A percentile compares a stretch with the other conserved stretches of the same genome.
Evolutionary conservation across 2,329 filamentous ascomycete species (phyloP).

Genomic region (Ophiosphaerella korrae): DNA sequence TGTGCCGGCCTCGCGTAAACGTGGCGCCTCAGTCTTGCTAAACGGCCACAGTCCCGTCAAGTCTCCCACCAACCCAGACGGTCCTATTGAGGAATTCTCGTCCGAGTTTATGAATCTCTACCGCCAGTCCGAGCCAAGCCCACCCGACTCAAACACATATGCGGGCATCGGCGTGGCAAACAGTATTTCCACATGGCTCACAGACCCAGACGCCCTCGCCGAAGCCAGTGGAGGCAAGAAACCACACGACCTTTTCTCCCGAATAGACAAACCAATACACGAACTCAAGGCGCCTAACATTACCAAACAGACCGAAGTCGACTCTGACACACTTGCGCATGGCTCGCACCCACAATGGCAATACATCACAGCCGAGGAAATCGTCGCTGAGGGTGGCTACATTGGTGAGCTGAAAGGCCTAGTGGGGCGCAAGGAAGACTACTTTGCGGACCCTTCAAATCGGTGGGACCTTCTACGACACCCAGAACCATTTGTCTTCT

Average conservation of each 20-base stretch:
- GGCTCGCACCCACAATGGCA: conserved; percentile 72
- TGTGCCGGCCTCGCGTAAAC: conserved; percentile 66
- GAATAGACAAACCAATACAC: conserved; percentile 61
- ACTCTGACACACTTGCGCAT: conserved; percentile 54
- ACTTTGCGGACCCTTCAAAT: conserved; percentile 52
- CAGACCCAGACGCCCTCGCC: conserved; percentile 71
- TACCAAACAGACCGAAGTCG: conserved; percentile 58
- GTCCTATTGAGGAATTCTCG: conserved; percentile 73
- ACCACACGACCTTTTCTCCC: conserved; percentile 72
- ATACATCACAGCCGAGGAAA: conserved; percentile 62
- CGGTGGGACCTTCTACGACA: conserved; percentile 56
- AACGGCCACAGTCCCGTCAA: conserved; percentile 77
- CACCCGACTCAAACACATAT: conserved; percentile 76
- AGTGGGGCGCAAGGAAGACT: conserved; percentile 55
- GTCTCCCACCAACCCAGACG: conserved; percentile 69
- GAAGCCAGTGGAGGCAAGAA: conserved; percentile 67
- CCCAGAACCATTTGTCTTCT: conserved; percentile 60
- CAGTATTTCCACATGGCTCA: conserved; percentile 77
- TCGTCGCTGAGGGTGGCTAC: conserved; percentile 58
- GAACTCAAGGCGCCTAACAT: conserved; percentile 60
- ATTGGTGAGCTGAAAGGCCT: conserved; percentile 73
- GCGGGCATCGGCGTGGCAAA: conserved; percentile 76
- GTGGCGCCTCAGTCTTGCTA: conserved; percentile 61
- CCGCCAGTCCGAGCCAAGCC: conserved; percentile 61
- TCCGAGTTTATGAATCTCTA: conserved; percentile 77